A percentile compares a stretch with the other conserved stretches of the same genome.
phyloP scores from a whole-genome alignment of 1,284 basidiomycete genomes.

The Pholiota adiposa region DNA sequence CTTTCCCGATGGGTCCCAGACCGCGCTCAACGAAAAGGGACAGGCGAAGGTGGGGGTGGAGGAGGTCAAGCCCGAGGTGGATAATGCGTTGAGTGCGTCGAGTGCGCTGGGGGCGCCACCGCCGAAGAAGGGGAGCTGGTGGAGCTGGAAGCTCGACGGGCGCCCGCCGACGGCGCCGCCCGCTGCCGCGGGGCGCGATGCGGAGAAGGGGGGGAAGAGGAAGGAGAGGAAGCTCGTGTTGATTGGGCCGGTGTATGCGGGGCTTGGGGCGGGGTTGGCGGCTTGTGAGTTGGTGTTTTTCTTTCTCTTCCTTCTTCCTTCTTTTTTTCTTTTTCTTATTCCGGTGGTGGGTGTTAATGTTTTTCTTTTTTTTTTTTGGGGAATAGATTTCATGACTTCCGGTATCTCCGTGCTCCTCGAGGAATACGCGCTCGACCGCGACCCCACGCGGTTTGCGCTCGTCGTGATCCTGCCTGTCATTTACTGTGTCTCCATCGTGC shows the following conservation, averaged over 20 bases:
- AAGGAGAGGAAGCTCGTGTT: slow-evolving; percentile 49
- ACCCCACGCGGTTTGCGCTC: slow-evolving; percentile 64
- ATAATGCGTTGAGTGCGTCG: slow-evolving; percentile 4
- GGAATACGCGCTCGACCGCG: slow-evolving; percentile 72
- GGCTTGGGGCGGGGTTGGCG: slow-evolving; percentile 65
- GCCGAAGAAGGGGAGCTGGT: slow-evolving; percentile 30
- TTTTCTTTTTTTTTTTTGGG: too few relatives aligned
- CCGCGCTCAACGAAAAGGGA: slow-evolving; percentile 29
- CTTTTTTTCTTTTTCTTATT: not conserved
- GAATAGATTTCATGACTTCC: slow-evolving; percentile 58
- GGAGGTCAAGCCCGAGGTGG: slow-evolving; percentile 21
- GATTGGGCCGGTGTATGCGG: slow-evolving; percentile 78
- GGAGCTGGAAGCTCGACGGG: slow-evolving; percentile 44
- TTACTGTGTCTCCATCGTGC: slow-evolving; percentile 72
- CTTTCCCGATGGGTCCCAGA: slow-evolving; percentile 25
- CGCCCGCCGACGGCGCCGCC: slow-evolving; percentile 22
- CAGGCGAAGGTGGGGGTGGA: slow-evolving; percentile 16
- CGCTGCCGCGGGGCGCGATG: slow-evolving; percentile 33
- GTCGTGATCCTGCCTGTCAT: slow-evolving; percentile 68
- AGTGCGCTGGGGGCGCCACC: slow-evolving; percentile 13
- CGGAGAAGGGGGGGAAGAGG: slow-evolving; percentile 38
- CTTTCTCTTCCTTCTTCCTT: too few relatives aligned
- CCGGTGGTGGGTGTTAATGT: not conserved
- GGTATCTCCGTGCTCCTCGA: slow-evolving; percentile 62
- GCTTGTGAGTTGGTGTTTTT: slow-evolving; percentile 49